A percentile compares a stretch with the other conserved stretches of the same genome.
Conservation (phyloP, 2,329 filamentous ascomycete genomes). For the Fonsecaea pedrosoi region DNA sequence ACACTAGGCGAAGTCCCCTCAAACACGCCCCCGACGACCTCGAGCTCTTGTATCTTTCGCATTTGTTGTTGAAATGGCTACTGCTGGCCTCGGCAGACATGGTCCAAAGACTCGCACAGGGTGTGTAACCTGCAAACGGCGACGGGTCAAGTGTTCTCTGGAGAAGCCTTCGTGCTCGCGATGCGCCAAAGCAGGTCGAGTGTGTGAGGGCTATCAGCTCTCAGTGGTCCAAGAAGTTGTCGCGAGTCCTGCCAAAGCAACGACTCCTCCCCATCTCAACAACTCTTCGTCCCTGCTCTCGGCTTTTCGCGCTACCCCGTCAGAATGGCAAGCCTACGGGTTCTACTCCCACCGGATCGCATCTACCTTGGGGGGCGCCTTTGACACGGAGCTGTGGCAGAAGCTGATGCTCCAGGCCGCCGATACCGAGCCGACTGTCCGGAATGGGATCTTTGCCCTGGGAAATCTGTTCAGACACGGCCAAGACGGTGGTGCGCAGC, state of each 20-base stretch:
- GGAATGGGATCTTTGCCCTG: slow-evolving; percentile 13
- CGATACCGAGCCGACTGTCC: slow-evolving; percentile 13
- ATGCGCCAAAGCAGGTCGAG: slow-evolving; percentile 5
- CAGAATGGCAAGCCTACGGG: slow-evolving; percentile 14
- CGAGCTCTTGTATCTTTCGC: background rate
- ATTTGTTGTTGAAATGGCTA: background rate
- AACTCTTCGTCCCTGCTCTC: slow-evolving; percentile 10
- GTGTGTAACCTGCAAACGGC: slow-evolving; percentile 14
- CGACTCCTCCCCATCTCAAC: background rate
- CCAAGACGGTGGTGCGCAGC: background rate
- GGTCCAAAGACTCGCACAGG: slow-evolving; percentile 15
- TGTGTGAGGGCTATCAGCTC: slow-evolving; percentile 15
- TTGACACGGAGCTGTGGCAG: slow-evolving; percentile 15
- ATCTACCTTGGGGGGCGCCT: slow-evolving; percentile 5
- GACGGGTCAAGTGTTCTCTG: slow-evolving; percentile 8
- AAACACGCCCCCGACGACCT: background rate
- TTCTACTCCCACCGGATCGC: slow-evolving; percentile 8
- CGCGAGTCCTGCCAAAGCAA: background rate
- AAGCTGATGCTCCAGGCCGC: slow-evolving; percentile 9
- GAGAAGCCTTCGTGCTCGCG: slow-evolving; percentile 14
- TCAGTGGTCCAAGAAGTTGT: slow-evolving; percentile 6
- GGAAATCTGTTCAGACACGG: slow-evolving; percentile 16
- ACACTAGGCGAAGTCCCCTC: no score
- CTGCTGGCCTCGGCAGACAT: slow-evolving; percentile 1
- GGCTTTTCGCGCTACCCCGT: slow-evolving; percentile 15